Percentiles rank a stretch among this genome's conserved stretches.
Evolutionary conservation across 129 eudicot species (phyloP).

Genomic region (Lactuca saligna): DNA sequence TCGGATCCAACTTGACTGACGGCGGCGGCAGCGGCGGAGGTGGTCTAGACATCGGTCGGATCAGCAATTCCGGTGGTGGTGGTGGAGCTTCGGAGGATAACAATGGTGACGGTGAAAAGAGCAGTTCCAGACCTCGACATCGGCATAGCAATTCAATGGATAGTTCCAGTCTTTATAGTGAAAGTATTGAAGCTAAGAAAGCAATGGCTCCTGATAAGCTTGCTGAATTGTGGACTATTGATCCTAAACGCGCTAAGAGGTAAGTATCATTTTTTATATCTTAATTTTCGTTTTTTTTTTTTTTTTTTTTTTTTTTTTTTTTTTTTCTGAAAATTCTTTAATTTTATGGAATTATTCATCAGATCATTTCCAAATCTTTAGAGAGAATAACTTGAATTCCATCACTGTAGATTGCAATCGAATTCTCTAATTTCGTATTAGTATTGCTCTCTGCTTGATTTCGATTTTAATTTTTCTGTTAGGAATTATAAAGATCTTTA

Average conservation of each 20-base stretch:
- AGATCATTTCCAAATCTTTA: not conserved
- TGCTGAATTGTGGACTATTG: constrained; percentile 77
- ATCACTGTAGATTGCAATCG: not conserved
- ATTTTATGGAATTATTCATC: not conserved
- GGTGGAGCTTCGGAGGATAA: constrained; percentile 19
- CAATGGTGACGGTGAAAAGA: constrained; percentile 35
- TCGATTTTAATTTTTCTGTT: not conserved
- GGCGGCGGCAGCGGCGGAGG: not conserved
- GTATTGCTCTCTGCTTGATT: no score
- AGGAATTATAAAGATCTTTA: not conserved
- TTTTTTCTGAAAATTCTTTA: not conserved
- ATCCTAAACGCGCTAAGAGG: constrained; percentile 96
- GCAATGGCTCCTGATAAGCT: constrained; percentile 92
- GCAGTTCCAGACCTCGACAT: constrained; percentile 42
- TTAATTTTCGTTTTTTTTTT: not conserved
- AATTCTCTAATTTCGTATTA: not conserved
- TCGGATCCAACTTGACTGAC: constrained; percentile 42
- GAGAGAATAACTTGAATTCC: not conserved
- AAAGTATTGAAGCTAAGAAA: constrained; percentile 80
- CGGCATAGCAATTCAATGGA: constrained; percentile 72
- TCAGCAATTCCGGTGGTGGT: constrained; percentile 38
- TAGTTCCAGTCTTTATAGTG: constrained; percentile 42
- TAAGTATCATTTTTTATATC: not conserved
- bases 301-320: not conserved
- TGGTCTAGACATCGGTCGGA: constrained; percentile 5